These are phyloP conservation scores for Colletotrichum sp. DNA, from an alignment of 2,329 filamentous ascomycete genomes.

Conservation along the genomic window DNA sequence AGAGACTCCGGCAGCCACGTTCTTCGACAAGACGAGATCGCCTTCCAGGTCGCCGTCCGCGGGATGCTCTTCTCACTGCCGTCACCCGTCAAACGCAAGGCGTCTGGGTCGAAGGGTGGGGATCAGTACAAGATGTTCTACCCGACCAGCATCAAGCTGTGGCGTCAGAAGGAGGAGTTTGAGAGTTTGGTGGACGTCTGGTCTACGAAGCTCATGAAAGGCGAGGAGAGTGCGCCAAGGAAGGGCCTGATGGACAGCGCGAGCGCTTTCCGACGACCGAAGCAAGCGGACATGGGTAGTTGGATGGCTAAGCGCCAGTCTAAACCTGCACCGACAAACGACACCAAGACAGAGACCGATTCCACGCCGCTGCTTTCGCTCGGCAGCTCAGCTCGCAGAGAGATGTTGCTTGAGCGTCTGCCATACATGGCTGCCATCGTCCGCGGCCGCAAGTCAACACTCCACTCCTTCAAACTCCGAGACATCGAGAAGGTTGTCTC, in stretches of 20 bases:
- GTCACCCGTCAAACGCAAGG: conserved; percentile 79
- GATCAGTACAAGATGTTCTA: conserved; percentile 93
- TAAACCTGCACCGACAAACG: background rate
- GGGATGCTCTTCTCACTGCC: conserved; percentile 87
- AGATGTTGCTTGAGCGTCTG: conserved; percentile 83
- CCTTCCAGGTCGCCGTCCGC: conserved; percentile 88
- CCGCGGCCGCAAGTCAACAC: conserved; percentile 42
- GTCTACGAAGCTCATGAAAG: conserved; percentile 64
- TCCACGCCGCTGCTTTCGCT: conserved; percentile 57
- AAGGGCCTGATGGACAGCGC: conserved; percentile 50
- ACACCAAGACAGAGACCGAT: conserved; percentile 13
- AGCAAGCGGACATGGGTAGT: conserved; percentile 29
- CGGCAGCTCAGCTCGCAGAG: conserved; percentile 70
- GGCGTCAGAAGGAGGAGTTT: conserved; percentile 83
- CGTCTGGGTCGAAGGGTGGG: conserved; percentile 47
- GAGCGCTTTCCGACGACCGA: conserved; percentile 52
- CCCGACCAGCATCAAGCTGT: conserved; percentile 82
- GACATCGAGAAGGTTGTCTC: conserved; percentile 73
- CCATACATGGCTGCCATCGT: conserved; percentile 81
- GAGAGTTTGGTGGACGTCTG: conserved; percentile 75
- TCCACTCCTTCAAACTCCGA: conserved; percentile 44
- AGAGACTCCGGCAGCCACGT: conserved; percentile 71
- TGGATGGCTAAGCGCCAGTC: conserved; percentile 26
- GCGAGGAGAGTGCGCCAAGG: conserved; percentile 46
- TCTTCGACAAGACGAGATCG: conserved; percentile 90